These are phyloP conservation scores for Extremus antarcticus DNA, from an alignment of 495 filamentous ascomycete species.

Conservation along the genomic window DNA sequence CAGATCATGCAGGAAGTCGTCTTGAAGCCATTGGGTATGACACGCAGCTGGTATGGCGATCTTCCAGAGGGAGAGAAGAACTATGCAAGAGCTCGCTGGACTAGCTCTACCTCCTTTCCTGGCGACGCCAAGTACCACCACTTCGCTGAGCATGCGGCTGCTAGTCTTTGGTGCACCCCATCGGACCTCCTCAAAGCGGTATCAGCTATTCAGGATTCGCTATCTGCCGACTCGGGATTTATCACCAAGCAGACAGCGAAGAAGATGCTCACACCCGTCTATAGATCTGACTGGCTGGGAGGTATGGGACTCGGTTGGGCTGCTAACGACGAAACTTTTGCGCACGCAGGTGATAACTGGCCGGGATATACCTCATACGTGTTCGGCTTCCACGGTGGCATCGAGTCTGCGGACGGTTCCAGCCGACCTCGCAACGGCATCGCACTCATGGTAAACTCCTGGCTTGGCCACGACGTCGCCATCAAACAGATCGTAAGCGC, in stretches of 20 bases:
- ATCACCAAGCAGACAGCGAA: slow-evolving; percentile 12
- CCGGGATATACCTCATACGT: slow-evolving; percentile 6
- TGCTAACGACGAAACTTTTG: neutral
- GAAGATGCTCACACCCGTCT: slow-evolving; percentile 17
- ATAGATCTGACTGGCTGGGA: too few relatives aligned
- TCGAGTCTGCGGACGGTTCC: neutral
- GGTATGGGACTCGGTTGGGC: slow-evolving; percentile 4
- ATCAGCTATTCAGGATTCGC: slow-evolving; percentile 16
- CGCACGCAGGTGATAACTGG: slow-evolving; percentile 3
- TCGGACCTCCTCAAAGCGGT: slow-evolving; percentile 23
- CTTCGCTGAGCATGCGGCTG: slow-evolving; percentile 23
- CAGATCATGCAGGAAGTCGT: slow-evolving; percentile 18
- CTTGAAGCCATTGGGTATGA: slow-evolving; percentile 23
- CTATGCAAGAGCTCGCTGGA: slow-evolving; percentile 13
- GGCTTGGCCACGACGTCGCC: neutral
- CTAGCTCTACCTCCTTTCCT: neutral
- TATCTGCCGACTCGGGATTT: slow-evolving; percentile 11
- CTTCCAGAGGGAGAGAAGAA: slow-evolving; percentile 11
- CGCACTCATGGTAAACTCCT: slow-evolving; percentile 4
- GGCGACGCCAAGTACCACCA: slow-evolving; percentile 14
- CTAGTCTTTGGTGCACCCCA: slow-evolving; percentile 26
- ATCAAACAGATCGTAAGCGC: slow-evolving; percentile 1
- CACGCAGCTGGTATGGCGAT: slow-evolving; percentile 9
- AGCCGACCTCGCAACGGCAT: neutral
- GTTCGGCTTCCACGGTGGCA: neutral